These are phyloP conservation scores for Sicyos baderoa DNA, from an alignment of 306 rosid genomes.

Conservation along the genomic window DNA sequence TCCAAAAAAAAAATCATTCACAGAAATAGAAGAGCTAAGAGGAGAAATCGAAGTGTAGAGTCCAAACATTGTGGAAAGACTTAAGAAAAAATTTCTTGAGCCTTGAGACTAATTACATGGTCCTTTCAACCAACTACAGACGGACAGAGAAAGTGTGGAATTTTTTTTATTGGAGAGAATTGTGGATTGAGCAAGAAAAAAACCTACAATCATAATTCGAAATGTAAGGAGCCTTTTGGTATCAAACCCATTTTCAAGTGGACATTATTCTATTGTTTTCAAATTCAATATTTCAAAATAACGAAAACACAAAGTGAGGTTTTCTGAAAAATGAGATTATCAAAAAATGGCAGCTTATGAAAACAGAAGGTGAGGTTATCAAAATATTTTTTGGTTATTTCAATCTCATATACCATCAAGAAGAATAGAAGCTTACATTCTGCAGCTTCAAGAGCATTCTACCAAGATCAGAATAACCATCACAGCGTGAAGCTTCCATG, in stretches of 20 bases:
- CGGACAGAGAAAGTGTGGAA: not conserved
- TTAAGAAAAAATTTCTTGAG: not conserved
- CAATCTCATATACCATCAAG: constrained; percentile 20
- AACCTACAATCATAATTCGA: constrained; percentile 1
- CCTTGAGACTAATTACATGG: not conserved
- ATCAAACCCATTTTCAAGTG: not conserved
- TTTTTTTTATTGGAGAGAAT: not conserved
- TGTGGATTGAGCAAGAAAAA: constrained; percentile 4
- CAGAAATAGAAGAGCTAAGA: not conserved
- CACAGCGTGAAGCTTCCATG: constrained; percentile 77
- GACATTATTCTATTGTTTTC: not conserved
- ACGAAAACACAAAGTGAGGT: not conserved
- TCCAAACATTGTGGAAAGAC: not conserved
- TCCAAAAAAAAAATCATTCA: constrained; percentile 14
- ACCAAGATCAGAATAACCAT: constrained; percentile 78
- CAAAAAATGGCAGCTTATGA: no score
- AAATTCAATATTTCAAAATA: constrained; percentile 1
- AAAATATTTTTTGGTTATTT: not conserved
- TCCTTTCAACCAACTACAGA: constrained; percentile 8
- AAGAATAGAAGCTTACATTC: constrained; percentile 56
- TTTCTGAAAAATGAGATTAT: not conserved
- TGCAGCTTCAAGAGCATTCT: constrained; percentile 84
- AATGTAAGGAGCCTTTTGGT: not conserved
- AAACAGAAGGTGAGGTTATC: not conserved
- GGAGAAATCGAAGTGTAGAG: not conserved